Base-by-base conservation (phyloP, 371 early-diverging fungal genomes). In the Saksenaea oblongispora region DNA sequence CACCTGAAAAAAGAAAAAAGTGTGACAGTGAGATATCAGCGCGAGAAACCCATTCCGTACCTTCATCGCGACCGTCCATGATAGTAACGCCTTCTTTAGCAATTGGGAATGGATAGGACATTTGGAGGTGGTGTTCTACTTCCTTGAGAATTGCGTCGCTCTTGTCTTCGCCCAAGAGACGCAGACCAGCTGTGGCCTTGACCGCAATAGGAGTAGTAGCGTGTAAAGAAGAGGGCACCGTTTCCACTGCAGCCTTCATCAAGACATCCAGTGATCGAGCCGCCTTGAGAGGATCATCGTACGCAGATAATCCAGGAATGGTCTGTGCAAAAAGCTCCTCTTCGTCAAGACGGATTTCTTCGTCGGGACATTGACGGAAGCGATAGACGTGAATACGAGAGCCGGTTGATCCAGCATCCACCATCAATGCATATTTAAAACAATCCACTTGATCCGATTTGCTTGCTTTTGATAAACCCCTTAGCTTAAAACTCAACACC, bases 361-460 rank as follows among this genome's bases (percentile, higher is more conserved):
- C 74, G 2, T 58, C 35, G 3, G 61, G 34, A 79, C 96, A 95
- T 79, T 91, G 92, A 73, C 91, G 90, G 65, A 89, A 89, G 65
- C 84, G 81, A 83, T 98, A 98, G 22, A 96, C 96, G 71, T 98
- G 99, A 67, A 98, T 92, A 26, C 99, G 93, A 1, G 96, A 95
- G 18, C 99, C 99, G 5, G 96, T 93, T 2, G 96, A 95, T 0
- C 99, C 99, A 15, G 99, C 99, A 67, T 98, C 99, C 26, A 98
- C 70, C 90, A 98, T 95, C 36, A 89, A 67, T 5, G 84, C 86
- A 72, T 88, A 87, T 56, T 86, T 72, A 27, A 68, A 56, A 61
- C 78, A 78, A 0, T 65, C 42, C 35, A 57, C 26, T 27, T 14
- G 34, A 34, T 28, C 47, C 13, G 17, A 28, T 56, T 41, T 56